Evolutionary conservation across 805 yeast species (phyloP).

Genomic region (Maudiozyma serrabonitensis): DNA sequence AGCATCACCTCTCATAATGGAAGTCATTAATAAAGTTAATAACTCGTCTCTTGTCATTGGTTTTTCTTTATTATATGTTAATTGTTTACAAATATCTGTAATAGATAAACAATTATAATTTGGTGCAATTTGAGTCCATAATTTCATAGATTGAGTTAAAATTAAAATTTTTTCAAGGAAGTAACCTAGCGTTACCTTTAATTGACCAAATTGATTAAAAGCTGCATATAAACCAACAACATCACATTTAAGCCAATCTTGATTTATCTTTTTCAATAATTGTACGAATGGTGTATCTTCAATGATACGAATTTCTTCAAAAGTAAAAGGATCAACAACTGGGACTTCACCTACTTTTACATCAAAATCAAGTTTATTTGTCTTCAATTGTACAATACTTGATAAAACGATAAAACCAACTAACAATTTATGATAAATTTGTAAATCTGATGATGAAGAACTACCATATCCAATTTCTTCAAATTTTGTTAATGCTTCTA

Average conservation of each 20-base stretch:
- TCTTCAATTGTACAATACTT: conserved; percentile 7
- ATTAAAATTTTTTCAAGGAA: conserved; percentile 11
- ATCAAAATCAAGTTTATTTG: conserved; percentile 2
- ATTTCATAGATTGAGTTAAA: conserved; percentile 13
- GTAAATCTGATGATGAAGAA: background rate
- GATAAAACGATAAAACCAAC: conserved; percentile 18
- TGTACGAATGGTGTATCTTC: conserved; percentile 8
- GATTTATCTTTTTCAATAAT: conserved; percentile 10
- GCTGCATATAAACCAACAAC: conserved; percentile 7
- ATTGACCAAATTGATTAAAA: conserved; percentile 6
- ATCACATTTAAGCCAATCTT: conserved; percentile 9
- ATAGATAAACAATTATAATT: conserved; percentile 23
- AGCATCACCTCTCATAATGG: conserved; percentile 21
- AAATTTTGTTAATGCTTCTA: conserved; percentile 13
- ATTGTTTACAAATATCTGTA: conserved; percentile 13
- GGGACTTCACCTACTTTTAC: background rate
- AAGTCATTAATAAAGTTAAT: conserved; percentile 22
- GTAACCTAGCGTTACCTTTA: background rate
- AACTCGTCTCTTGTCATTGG: conserved; percentile 17
- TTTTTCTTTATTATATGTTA: conserved; percentile 5
- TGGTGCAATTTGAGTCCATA: conserved; percentile 23
- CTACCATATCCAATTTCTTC: conserved; percentile 11
- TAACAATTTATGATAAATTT: conserved; percentile 14
- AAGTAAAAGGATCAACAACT: conserved; percentile 23
- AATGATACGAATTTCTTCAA: conserved; percentile 19